phyloP scores from a whole-genome alignment of 306 rosid genomes.

The Rosa multiflora region DNA sequence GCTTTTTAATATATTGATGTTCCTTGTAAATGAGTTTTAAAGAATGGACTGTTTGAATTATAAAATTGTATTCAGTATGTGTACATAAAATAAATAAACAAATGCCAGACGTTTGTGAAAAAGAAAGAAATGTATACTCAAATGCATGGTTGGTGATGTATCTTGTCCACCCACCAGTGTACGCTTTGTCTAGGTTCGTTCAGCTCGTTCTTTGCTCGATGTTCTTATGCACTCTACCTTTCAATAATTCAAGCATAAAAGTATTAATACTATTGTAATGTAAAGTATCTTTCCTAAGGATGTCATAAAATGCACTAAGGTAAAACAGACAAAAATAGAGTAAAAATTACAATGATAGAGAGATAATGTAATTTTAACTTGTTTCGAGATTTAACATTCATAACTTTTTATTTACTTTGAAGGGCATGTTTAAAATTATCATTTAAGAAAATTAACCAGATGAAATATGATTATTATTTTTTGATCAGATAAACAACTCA shows the following conservation, averaged over 20 bases:
- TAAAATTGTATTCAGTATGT: not conserved
- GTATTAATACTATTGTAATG: not conserved
- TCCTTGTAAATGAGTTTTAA: not conserved
- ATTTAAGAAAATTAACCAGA: too few relatives aligned
- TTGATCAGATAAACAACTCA: too few relatives aligned
- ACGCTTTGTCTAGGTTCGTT: conserved; percentile 15
- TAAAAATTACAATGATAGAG: too few relatives aligned
- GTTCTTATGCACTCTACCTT: conserved; percentile 7
- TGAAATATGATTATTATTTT: too few relatives aligned
- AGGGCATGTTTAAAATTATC: too few relatives aligned
- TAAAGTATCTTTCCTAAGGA: not conserved
- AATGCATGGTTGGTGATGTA: conserved; percentile 7
- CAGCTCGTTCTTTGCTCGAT: not conserved
- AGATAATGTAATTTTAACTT: too few relatives aligned
- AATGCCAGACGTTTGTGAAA: not conserved
- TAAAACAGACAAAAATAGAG: too few relatives aligned
- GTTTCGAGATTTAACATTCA: too few relatives aligned
- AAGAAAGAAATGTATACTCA: not conserved
- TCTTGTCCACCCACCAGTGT: conserved; percentile 15
- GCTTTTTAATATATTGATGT: not conserved
- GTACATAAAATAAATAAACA: not conserved
- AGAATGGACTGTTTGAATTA: not conserved
- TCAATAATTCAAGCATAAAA: not conserved
- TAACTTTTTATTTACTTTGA: too few relatives aligned
- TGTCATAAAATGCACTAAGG: not conserved